Base-by-base conservation (phyloP, 2,329 filamentous ascomycete genomes). In the Colletotrichum lupini region DNA sequence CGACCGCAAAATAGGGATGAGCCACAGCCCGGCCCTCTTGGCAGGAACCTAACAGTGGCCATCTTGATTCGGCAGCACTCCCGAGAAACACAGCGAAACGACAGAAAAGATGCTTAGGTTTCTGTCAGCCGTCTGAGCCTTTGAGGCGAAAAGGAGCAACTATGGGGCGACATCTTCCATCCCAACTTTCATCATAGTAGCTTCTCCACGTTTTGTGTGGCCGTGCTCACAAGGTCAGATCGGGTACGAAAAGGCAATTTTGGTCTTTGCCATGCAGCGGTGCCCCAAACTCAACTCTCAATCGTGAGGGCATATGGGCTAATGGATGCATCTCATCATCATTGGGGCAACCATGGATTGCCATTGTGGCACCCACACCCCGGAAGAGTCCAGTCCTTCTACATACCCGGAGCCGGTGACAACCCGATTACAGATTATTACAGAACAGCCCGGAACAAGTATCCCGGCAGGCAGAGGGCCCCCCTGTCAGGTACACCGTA, bases 1-100 rank as follows among this genome's bases (percentile, higher is more conserved):
- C 69, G 26, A 28, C 57, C n/a, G 58, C 53, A 37, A 61, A 62
- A 32, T 19, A 11, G 37, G 56, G 49, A 58, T 63, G 69, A 72
- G 69, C 65, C 69, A 72, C 69, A 63, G 58, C 59, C 52, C 65
- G 58, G 32, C 60, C 19, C 49, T 49, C 69, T 72, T 72, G 69
- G 69, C 69, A 63, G 35, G 28, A 58, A 57, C 64, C 28, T 61
- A 52, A 46, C 37, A 42, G 46, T 12, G 16, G 24, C 26, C 19
- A 53, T 22, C 63, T 12, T 55, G 52, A 26, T 35, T 61, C 26
- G 52, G 35, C 28, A 35, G 14, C n/a, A 19, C 37, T 19, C 37
- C 35, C 53, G 42, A 60, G 8, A 5, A 9, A 22, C 42, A 22
- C 19, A 9, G 37, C 37, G 37, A 42, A 49, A 19, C 42, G 42